phyloP scores from a whole-genome alignment of 2,329 filamentous ascomycete genomes.

The Colletotrichum musicola region DNA sequence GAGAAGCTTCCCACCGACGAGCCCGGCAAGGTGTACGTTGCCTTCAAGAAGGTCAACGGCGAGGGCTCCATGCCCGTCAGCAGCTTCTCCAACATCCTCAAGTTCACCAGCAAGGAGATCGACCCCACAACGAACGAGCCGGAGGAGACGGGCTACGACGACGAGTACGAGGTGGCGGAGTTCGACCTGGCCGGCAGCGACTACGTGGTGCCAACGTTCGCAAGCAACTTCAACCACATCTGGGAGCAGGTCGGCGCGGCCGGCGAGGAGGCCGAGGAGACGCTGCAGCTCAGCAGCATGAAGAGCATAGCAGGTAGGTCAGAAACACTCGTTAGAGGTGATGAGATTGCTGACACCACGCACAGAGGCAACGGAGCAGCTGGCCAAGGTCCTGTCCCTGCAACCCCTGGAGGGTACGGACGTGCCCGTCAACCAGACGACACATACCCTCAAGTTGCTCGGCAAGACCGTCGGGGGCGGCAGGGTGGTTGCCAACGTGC shows the following conservation, averaged over 20 bases:
- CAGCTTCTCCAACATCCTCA: constrained; percentile 91
- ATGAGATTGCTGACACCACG: constrained; percentile 37
- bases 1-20: constrained; percentile 86
- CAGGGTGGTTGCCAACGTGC: constrained; percentile 85
- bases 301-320: constrained; percentile 91
- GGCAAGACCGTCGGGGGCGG: constrained; percentile 95
- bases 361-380: constrained; percentile 90
- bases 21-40: constrained; percentile 94
- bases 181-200: constrained; percentile 92
- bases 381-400: constrained; percentile 87
- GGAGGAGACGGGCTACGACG: constrained; percentile 92
- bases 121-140: constrained; percentile 94
- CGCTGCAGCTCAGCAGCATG: constrained; percentile 85
- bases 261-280: constrained; percentile 92
- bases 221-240: constrained; percentile 93
- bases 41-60: constrained; percentile 86
- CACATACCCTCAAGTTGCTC: constrained; percentile 94
- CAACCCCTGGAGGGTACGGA: constrained; percentile 96
- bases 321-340: neutral
- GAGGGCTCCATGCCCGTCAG: constrained; percentile 82
- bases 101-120: constrained; percentile 98
- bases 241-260: constrained; percentile 95
- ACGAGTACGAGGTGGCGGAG: constrained; percentile 97
- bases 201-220: constrained; percentile 93
- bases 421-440: constrained; percentile 86